Percentiles rank a stretch among this genome's conserved stretches.
Conservation (phyloP, 495 filamentous ascomycete species). For the Glonium stellatum region DNA sequence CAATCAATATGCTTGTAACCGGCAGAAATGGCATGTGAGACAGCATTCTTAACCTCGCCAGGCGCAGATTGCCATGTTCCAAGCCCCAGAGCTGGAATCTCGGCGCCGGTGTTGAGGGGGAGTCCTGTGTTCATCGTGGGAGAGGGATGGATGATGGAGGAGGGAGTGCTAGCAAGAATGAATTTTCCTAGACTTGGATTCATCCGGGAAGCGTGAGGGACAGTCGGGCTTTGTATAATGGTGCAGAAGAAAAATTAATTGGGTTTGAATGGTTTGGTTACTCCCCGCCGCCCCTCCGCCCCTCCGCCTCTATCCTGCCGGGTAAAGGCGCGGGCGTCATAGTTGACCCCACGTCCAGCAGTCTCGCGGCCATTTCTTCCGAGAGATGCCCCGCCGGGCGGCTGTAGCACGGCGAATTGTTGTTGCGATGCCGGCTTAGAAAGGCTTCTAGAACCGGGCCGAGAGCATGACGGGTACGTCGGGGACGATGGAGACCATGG, state of each 20-base stretch:
- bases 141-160: conserved; percentile 29
- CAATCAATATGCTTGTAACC: conserved; percentile 39
- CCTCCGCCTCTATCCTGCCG: too few relatives aligned
- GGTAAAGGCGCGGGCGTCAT: neutral
- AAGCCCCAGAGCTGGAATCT: conserved; percentile 70
- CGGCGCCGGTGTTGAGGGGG: conserved; percentile 69
- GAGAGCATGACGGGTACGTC: too few relatives aligned
- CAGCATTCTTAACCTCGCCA: conserved; percentile 47
- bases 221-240: neutral
- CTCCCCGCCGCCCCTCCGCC: neutral
- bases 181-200: conserved; percentile 33
- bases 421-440: neutral
- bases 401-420: neutral
- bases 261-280: neutral
- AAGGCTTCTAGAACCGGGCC: too few relatives aligned
- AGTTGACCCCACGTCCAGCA: neutral
- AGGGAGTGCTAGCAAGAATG: conserved; percentile 32
- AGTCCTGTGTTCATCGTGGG: conserved; percentile 41
- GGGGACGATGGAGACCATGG: too few relatives aligned
- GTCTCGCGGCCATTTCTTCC: neutral
- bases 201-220: conserved; percentile 16
- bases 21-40: conserved; percentile 33
- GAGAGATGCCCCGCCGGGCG: neutral
- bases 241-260: neutral
- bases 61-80: conserved; percentile 66